Base-by-base conservation (phyloP, 2,329 filamentous ascomycete species). In the Pestalotiopsis sp. region DNA sequence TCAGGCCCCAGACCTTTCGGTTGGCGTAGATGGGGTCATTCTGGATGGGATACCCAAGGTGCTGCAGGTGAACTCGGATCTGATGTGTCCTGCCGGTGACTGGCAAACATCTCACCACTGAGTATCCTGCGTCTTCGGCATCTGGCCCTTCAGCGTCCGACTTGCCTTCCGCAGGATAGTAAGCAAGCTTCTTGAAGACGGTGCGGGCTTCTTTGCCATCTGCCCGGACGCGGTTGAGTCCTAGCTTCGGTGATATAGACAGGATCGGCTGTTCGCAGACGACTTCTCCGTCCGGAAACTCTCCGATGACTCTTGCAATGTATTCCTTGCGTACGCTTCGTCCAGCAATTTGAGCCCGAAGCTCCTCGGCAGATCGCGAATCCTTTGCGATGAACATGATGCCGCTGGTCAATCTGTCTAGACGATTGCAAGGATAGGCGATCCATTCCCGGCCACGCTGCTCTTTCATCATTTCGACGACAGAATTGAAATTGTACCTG, bases 11-110 rank as follows among this genome's bases (percentile, higher is more conserved):
- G 12, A 99, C 96, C 68, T 91, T 90, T 77, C 94, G 91, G 78
- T 99, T 99, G 75, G 94, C 94, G 80, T 99, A 99, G 74, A 99
- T 98, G 7, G 96, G 96, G 77, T 99, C 96, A 79, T 99, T 99
- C 72, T 94, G 91, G 74, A 99, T 98, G 1, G 96, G 96, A 77
- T 98, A 93, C 1, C 96, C 96, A 3, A 99, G 85, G 79, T 94
- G 97, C 78, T 99, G 96, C 17, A 99, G 86, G 76, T 99, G 96
- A 20, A 99, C 96, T 41, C 96, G 90, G 63, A 99, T 88, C 79
- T 99, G 96, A 77, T 99, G 96, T 13, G 96, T 99, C 65, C 96
- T 89, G 0, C 96, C 96, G 0, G 96, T 99, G 36, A 98, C 89
- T 0, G 96, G 96, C 68, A 97, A 87, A 78, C 96, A 98, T 74